A percentile compares a stretch with the other conserved stretches of the same genome.
phyloP scores from a whole-genome alignment of 805 yeast species.

The Candida methanosorbosa region DNA sequence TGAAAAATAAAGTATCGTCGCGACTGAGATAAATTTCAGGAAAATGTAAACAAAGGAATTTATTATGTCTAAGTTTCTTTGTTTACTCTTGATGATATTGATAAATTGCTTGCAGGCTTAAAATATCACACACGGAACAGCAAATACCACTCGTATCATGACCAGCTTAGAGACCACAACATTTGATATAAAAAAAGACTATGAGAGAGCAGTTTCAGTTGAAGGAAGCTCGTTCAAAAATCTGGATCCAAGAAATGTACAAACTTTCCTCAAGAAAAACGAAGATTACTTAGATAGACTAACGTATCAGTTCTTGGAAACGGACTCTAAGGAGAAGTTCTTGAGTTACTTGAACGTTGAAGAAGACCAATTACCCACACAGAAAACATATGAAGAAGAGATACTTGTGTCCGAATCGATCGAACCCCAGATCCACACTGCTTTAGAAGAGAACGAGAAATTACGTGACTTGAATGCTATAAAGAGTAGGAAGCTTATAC shows the following conservation, averaged over 20 bases:
- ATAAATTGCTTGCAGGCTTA: too few relatives aligned
- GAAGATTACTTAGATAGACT: slow-evolving; percentile 41
- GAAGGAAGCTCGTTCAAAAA: too few relatives aligned
- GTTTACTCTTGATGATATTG: too few relatives aligned
- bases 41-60: too few relatives aligned
- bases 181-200: neutral
- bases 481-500: slow-evolving; percentile 6
- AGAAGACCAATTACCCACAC: slow-evolving; percentile 2
- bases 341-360: slow-evolving; percentile 38
- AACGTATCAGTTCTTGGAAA: slow-evolving; percentile 60
- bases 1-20: too few relatives aligned
- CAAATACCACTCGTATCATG: too few relatives aligned
- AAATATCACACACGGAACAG: too few relatives aligned
- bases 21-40: too few relatives aligned
- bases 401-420: too few relatives aligned
- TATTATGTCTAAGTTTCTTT: too few relatives aligned
- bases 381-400: neutral
- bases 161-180: too few relatives aligned
- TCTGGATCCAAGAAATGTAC: slow-evolving; percentile 25
- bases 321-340: slow-evolving; percentile 64
- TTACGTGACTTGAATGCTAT: slow-evolving; percentile 11
- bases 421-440: slow-evolving; percentile 14
- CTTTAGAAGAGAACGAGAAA: slow-evolving; percentile 13
- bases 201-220: too few relatives aligned
- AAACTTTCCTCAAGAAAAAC: slow-evolving; percentile 27